A percentile compares a stretch with the other conserved stretches of the same genome.
phyloP scores from a whole-genome alignment of 2,329 filamentous ascomycete species.

The Boeremia exigua region DNA sequence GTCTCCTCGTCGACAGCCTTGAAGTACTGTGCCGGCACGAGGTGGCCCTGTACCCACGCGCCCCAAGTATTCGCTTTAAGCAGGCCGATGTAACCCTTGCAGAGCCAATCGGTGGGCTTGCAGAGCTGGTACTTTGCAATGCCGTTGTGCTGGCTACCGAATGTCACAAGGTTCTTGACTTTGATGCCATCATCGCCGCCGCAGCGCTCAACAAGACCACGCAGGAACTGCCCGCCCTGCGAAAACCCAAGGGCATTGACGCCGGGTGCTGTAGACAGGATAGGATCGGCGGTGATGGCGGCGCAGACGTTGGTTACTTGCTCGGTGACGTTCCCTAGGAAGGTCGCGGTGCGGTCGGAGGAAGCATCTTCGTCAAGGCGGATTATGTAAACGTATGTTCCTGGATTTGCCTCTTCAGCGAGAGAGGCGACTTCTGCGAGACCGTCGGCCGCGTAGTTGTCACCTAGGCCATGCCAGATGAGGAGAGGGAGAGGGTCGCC shows the following conservation, averaged over 20 bases:
- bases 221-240: conserved; percentile 95
- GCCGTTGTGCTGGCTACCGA: conserved; percentile 90
- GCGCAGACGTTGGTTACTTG: conserved; percentile 80
- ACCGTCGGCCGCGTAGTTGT: conserved; percentile 78
- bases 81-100: conserved; percentile 78
- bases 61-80: conserved; percentile 83
- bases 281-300: conserved; percentile 75
- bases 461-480: conserved; percentile 90
- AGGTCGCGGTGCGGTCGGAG: conserved; percentile 80
- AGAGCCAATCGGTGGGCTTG: conserved; percentile 74
- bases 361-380: conserved; percentile 69
- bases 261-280: conserved; percentile 80
- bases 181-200: conserved; percentile 63
- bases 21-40: conserved; percentile 96
- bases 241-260: conserved; percentile 94
- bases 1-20: conserved; percentile 68
- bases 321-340: conserved; percentile 85
- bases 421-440: conserved; percentile 74
- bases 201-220: conserved; percentile 87
- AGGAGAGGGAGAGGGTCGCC: conserved; percentile 73
- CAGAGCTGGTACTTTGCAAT: conserved; percentile 85
- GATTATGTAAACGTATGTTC: conserved; percentile 83
- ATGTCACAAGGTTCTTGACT: conserved; percentile 81
- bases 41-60: conserved; percentile 73
- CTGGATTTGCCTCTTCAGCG: conserved; percentile 75